Conservation (phyloP, 2,329 filamentous ascomycete species). For the Coniochaeta sp. region DNA sequence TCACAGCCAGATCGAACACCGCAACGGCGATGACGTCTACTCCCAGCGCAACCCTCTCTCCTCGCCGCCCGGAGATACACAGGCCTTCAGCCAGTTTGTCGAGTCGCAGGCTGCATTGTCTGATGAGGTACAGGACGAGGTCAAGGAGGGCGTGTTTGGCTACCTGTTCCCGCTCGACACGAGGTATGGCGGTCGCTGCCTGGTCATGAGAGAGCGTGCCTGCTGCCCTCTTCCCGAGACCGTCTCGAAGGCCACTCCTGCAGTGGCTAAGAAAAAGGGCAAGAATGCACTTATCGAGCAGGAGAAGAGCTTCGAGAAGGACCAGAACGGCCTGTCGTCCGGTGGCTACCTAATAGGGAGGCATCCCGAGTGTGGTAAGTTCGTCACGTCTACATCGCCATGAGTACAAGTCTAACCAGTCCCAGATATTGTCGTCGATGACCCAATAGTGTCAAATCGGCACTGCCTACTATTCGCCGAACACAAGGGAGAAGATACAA, state of each 20-base stretch:
- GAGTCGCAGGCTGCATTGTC: conserved; percentile 65
- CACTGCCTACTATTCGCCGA: conserved; percentile 48
- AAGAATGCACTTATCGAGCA: conserved; percentile 37
- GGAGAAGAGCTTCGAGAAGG: conserved; percentile 54
- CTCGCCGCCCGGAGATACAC: conserved; percentile 62
- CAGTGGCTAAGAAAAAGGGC: conserved; percentile 29
- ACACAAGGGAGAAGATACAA: conserved; percentile 33
- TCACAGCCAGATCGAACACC: conserved; percentile 43
- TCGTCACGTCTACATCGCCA: conserved; percentile 4
- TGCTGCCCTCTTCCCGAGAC: conserved; percentile 57
- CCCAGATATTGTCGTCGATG: conserved; percentile 64
- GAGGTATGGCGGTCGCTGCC: conserved; percentile 56
- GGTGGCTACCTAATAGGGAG: conserved; percentile 87
- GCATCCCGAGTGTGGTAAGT: conserved; percentile 87
- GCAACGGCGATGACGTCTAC: conserved; percentile 40
- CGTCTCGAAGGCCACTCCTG: conserved; percentile 23
- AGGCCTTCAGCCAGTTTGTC: conserved; percentile 72
- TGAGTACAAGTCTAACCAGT: background rate
- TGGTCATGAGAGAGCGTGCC: conserved; percentile 67
- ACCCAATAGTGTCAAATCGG: conserved; percentile 79
- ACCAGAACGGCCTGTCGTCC: conserved; percentile 58
- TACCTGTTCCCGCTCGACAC: conserved; percentile 80
- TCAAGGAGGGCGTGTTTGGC: conserved; percentile 84
- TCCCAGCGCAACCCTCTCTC: conserved; percentile 36
- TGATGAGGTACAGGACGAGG: conserved; percentile 81